Evolutionary conservation across 208 protist genomes (phyloP), one percentile per base, ranked within the genome.

Genomic region (Angomonas ambiguus): DNA sequence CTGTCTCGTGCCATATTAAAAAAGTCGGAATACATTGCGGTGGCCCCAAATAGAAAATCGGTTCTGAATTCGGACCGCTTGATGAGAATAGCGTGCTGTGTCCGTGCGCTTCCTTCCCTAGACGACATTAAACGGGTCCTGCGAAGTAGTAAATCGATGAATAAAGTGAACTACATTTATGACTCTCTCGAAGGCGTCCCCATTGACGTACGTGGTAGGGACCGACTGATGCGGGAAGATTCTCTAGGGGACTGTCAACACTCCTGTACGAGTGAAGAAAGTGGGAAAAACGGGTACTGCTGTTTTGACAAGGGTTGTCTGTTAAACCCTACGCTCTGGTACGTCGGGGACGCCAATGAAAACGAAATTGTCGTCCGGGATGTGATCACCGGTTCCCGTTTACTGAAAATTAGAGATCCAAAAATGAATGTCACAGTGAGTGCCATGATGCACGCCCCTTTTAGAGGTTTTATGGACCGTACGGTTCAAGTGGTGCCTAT

Each of bases 371-470:
- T 77, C 1, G 77, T 93, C 1, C 69, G 71, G 32, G 82, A 86
- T 62, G 72, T 72, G 28, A 27, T 80, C 51, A 85, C 67, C 5
- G 90, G 87, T 18, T 62, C 57, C 25, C 69, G 64, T 2, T 45
- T 91, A 16, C 73, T 92, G 67, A 72, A 71, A n/a, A 88, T 96
- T 28, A 51, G 55, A 8, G 78, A 85, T 33, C 75, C 80, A 28
- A 96, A 93, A 69, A 60, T 71, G 33, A 72, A 72, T 57, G 85
- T 92, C 16, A 63, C 80, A n/a, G 76, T 87, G 13, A 84, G 77
- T 1, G 74, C 83, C 2, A 53, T 96, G 13, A 41, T 82, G 48
- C 90, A 95, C 70, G 90, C 90, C 2, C 90, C 90, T 24, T 91
- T 93, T 69, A 77, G 80, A 33, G 84, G 83, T 20, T 83, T 93